Evolutionary conservation across 768 basidiomycete genomes (phyloP), one percentile per base, ranked within the genome.

Genomic region (Mycena filopes): DNA sequence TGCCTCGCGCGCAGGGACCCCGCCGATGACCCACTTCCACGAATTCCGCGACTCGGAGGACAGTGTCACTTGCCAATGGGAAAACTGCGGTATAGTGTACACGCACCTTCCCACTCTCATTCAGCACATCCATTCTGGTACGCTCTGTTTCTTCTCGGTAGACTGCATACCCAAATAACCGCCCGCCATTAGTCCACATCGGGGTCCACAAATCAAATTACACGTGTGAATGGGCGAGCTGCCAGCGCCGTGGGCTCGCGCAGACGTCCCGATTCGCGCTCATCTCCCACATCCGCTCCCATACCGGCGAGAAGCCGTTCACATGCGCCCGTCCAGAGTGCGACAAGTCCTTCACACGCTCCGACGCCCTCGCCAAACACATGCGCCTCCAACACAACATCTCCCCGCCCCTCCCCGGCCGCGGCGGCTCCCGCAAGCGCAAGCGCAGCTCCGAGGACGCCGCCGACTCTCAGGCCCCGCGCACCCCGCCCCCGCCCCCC

Each of bases 241-340:
- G 96, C 78, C 80, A 81, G 21, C 86, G 96, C 20, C 84, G 90
- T 55, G 94, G 95, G 4, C 83, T 95, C 54, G 84, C 91, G 1
- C 96, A 98, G 75, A 94, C 93, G 0, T 94, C 93, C 5, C 87
- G 94, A 25, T 97, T 96, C 69, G 94, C 95, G 6, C 86, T 98
- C 49, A 89, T 96, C 60, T 93, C 94, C 6, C 96, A 98, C 75
- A 87, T 95, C 53, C 87, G 96, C 31, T 94, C 92, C 13, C 96
- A 98, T 74, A 97, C 96, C 0, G 96, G 96, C 55, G 96, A 98
- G 78, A 96, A 95, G 72, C 96, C 95, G 1, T 98, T 95, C 73
- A 89, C 86, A 25, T 98, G 96, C 74, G 78, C 88, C 15, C 81
- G 87, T 63, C 89, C 59, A 96, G 96, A 96, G 80, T 98, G 96